These are phyloP conservation scores for Isoetes taiwanensis DNA, from an alignment of 75 land plant species.

Conservation along the genomic window DNA sequence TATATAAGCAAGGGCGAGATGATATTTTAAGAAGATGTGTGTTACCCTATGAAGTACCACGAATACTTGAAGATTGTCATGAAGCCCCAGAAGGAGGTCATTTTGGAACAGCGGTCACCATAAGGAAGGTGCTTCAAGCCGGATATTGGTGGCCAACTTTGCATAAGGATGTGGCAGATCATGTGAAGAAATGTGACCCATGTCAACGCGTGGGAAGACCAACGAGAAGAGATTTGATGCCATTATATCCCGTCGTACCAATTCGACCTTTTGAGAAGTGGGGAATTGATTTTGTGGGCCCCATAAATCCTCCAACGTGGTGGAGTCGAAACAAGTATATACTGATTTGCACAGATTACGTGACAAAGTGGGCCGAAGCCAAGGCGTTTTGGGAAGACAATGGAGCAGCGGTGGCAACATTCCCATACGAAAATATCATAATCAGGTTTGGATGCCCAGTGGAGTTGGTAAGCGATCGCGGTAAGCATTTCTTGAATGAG, in stretches of 20 bases:
- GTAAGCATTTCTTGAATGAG: slow-evolving; percentile 4
- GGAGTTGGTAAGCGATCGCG: background rate
- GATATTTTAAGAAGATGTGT: no score
- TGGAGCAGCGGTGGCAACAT: background rate
- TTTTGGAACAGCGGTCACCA: no score
- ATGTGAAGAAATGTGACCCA: background rate
- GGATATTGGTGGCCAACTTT: slow-evolving; percentile 4
- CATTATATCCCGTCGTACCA: background rate
- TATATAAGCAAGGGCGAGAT: no score
- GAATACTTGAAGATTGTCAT: no score
- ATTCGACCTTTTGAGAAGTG: slow-evolving; percentile 1
- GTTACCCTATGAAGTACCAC: no score
- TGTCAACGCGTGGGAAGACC: background rate
- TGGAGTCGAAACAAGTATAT: background rate
- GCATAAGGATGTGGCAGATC: background rate
- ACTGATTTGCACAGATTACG: background rate
- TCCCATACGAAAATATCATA: background rate
- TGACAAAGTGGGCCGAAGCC: background rate
- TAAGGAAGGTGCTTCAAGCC: background rate
- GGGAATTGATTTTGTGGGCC: slow-evolving; percentile 1
- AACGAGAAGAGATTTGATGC: background rate
- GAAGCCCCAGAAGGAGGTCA: no score
- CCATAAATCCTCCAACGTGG: background rate
- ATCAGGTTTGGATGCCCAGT: background rate
- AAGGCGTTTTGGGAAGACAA: background rate